These are phyloP conservation scores for Torrubiella hemipterigena DNA, from an alignment of 2,329 filamentous ascomycete species.

Conservation along the genomic window DNA sequence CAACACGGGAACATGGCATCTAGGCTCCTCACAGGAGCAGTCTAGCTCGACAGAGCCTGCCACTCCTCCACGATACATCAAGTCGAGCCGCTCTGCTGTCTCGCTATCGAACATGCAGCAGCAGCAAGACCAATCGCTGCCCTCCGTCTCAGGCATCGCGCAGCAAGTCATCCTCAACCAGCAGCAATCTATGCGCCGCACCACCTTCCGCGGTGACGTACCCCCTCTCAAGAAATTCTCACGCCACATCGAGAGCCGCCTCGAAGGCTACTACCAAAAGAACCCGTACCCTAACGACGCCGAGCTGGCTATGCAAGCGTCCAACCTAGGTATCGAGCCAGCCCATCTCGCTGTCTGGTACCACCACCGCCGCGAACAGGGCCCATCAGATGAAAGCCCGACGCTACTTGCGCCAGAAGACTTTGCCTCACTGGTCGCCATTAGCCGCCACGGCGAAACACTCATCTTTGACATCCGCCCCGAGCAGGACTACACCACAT, in stretches of 20 bases:
- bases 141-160: conserved; percentile 17
- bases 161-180: conserved; percentile 33
- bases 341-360: conserved; percentile 44
- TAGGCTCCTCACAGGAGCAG: too few species aligned
- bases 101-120: conserved; percentile 7
- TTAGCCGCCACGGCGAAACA: conserved; percentile 31
- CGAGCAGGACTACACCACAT: conserved; percentile 31
- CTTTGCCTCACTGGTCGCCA: conserved; percentile 36
- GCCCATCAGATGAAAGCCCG: conserved; percentile 32
- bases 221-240: conserved; percentile 33
- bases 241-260: conserved; percentile 33
- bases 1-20: too few species aligned
- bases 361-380: conserved; percentile 37
- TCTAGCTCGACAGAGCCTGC: conserved; percentile 7
- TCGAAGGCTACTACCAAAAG: conserved; percentile 40
- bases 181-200: conserved; percentile 26
- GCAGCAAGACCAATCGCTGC: neutral
- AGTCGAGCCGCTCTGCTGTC: conserved; percentile 2
- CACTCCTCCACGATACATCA: conserved; percentile 7
- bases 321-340: conserved; percentile 39
- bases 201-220: conserved; percentile 24
- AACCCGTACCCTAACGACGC: conserved; percentile 35
- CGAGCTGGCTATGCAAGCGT: conserved; percentile 40
- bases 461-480: conserved; percentile 39
- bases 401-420: conserved; percentile 35